phyloP scores from a whole-genome alignment of 805 yeast genomes.

The Gaillardinia entomophila region DNA sequence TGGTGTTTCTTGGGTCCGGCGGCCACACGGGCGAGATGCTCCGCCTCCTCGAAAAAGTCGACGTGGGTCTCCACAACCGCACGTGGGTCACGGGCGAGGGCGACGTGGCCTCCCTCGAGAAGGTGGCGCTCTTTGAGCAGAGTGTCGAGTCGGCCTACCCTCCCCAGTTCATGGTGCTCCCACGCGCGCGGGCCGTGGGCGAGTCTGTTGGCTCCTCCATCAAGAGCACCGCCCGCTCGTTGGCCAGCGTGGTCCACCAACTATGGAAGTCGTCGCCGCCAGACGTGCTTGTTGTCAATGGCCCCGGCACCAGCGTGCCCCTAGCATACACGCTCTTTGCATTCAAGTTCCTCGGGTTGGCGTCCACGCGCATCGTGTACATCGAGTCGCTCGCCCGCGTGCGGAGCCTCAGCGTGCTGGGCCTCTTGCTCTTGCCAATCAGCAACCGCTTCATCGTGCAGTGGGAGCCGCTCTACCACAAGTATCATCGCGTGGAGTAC shows the following conservation, averaged over 20 bases:
- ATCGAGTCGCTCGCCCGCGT: conserved; percentile 88
- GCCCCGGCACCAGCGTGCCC: conserved; percentile 81
- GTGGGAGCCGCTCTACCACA: conserved; percentile 61
- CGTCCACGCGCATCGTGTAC: conserved; percentile 59
- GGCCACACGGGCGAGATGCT: conserved; percentile 97
- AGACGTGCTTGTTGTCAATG: conserved; percentile 53
- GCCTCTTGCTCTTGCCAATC: conserved; percentile 62
- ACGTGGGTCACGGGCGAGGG: conserved; percentile 44
- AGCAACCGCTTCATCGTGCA: conserved; percentile 81
- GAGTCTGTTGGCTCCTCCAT: conserved; percentile 45
- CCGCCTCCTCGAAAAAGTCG: conserved; percentile 47
- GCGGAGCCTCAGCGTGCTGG: conserved; percentile 66
- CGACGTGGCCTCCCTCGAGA: conserved; percentile 44
- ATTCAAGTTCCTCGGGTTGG: conserved; percentile 42
- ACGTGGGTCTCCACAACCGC: conserved; percentile 18
- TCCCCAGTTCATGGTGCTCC: conserved; percentile 27
- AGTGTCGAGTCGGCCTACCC: conserved; percentile 4
- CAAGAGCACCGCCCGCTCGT: conserved; percentile 37
- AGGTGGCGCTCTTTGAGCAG: conserved; percentile 33
- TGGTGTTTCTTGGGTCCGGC: conserved; percentile 86
- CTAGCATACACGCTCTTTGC: conserved; percentile 53
- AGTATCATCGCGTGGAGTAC: conserved; percentile 61
- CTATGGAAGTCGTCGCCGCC: conserved; percentile 32
- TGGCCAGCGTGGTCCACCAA: conserved; percentile 17
- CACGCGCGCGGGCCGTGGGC: conserved; percentile 59